phyloP scores from a whole-genome alignment of 2,329 filamentous ascomycete genomes.

The Trichoderma afroharzianum region DNA sequence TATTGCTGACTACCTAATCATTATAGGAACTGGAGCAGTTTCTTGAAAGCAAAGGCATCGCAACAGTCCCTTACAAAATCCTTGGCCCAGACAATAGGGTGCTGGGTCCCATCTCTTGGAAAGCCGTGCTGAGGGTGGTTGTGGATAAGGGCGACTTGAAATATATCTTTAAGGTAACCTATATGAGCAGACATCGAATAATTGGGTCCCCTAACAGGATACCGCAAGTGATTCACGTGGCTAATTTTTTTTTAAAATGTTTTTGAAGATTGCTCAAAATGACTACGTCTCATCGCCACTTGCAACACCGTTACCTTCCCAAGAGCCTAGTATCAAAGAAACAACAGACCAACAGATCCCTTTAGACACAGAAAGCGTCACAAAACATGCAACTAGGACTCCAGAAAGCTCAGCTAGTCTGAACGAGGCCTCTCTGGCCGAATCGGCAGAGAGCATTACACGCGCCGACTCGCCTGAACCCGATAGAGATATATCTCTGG shows the following conservation, averaged over 20 bases:
- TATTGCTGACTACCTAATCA: neutral
- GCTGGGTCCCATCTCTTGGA: neutral
- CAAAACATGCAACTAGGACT: neutral
- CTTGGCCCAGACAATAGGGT: neutral
- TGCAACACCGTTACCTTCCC: neutral
- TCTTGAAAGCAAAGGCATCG: neutral
- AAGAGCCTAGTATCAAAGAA: neutral
- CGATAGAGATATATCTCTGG: neutral
- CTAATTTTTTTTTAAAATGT: neutral
- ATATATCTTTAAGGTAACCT: neutral
- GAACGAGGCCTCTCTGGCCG: neutral
- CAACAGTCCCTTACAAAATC: neutral
- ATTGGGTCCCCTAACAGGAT: neutral
- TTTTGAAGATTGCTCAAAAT: neutral
- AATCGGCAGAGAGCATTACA: neutral
- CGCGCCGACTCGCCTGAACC: neutral
- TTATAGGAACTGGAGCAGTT: neutral
- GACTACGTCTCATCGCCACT: neutral
- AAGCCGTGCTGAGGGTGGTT: neutral
- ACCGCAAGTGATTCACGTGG: neutral
- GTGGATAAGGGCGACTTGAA: neutral
- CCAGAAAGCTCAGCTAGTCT: neutral
- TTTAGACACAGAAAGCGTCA: neutral
- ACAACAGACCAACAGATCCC: neutral
- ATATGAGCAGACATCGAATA: neutral